Percentiles rank a stretch among this genome's conserved stretches.
Conservation (phyloP, 2,329 filamentous ascomycete genomes). For the Zymoseptoria brevis region DNA sequence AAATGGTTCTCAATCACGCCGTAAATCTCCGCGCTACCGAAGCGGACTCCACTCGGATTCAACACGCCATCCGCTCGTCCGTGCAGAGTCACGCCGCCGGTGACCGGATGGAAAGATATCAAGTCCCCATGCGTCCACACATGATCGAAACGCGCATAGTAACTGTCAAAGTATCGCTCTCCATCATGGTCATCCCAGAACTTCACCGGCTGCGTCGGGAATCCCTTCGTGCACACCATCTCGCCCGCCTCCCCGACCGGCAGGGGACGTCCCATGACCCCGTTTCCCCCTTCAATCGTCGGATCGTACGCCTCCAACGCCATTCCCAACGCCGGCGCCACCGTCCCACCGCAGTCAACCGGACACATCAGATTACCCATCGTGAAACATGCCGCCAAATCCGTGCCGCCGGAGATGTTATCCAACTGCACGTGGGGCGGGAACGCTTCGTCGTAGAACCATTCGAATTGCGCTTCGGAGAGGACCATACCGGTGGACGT, state of each 20-base stretch:
- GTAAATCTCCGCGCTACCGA: slow-evolving; percentile 75
- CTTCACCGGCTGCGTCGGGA: slow-evolving; percentile 63
- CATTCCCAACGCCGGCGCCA: slow-evolving; percentile 46
- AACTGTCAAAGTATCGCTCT: slow-evolving; percentile 39
- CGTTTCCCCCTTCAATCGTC: slow-evolving; percentile 35
- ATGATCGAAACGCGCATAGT: slow-evolving; percentile 42
- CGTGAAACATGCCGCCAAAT: slow-evolving; percentile 60
- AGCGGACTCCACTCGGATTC: slow-evolving; percentile 70
- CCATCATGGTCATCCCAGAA: slow-evolving; percentile 40
- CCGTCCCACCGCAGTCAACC: slow-evolving; percentile 52
- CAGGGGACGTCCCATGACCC: slow-evolving; percentile 43
- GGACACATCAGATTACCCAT: slow-evolving; percentile 62
- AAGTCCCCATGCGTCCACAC: slow-evolving; percentile 84
- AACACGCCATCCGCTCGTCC: slow-evolving; percentile 70
- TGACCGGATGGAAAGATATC: slow-evolving; percentile 60
- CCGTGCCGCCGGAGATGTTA: slow-evolving; percentile 72
- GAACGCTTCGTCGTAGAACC: slow-evolving; percentile 69
- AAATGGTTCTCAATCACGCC: slow-evolving; percentile 62
- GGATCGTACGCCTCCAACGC: slow-evolving; percentile 55
- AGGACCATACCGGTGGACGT: slow-evolving; percentile 76
- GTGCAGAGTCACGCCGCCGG: slow-evolving; percentile 57
- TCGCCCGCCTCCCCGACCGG: slow-evolving; percentile 63
- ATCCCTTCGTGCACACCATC: slow-evolving; percentile 59
- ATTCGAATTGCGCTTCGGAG: slow-evolving; percentile 67
- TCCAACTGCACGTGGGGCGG: slow-evolving; percentile 57